Evolutionary conservation across 2,329 filamentous ascomycete species (phyloP).

Genomic region (Nemania sp.): DNA sequence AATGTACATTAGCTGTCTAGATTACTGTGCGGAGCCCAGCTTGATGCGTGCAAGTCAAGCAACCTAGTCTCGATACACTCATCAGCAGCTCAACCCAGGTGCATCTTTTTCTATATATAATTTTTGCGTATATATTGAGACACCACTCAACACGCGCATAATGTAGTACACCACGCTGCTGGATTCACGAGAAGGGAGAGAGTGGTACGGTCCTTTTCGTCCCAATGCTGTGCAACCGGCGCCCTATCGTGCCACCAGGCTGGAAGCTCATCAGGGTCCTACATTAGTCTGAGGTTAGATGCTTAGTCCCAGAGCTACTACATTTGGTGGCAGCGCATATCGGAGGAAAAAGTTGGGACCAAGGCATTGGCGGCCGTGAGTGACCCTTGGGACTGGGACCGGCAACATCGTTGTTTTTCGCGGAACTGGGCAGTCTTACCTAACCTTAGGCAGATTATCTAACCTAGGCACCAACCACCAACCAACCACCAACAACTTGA

Average conservation of each 20-base stretch:
- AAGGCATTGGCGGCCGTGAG: conserved; percentile 1
- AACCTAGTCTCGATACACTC: background rate
- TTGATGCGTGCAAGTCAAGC: background rate
- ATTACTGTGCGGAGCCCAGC: conserved; percentile 15
- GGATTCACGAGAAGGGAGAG: no score
- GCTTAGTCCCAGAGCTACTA: no score
- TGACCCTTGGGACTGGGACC: conserved; percentile 6
- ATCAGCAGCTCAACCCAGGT: background rate
- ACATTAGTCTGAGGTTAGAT: no score
- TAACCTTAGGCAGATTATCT: background rate
- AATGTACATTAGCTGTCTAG: no score
- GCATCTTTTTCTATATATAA: no score
- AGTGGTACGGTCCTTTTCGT: no score
- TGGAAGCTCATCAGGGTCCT: background rate
- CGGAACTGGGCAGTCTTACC: background rate
- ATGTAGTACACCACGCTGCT: no score
- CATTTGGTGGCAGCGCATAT: no score
- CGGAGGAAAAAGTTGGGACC: conserved; percentile 1
- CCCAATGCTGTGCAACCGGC: background rate
- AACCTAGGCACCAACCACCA: no score
- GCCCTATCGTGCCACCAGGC: background rate
- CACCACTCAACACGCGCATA: no score
- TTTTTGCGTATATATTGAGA: no score
- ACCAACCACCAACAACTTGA: no score
- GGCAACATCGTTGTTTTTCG: conserved; percentile 2